phyloP scores from a whole-genome alignment of 352 stramenopile species.

The Phytophthora kernoviae region DNA sequence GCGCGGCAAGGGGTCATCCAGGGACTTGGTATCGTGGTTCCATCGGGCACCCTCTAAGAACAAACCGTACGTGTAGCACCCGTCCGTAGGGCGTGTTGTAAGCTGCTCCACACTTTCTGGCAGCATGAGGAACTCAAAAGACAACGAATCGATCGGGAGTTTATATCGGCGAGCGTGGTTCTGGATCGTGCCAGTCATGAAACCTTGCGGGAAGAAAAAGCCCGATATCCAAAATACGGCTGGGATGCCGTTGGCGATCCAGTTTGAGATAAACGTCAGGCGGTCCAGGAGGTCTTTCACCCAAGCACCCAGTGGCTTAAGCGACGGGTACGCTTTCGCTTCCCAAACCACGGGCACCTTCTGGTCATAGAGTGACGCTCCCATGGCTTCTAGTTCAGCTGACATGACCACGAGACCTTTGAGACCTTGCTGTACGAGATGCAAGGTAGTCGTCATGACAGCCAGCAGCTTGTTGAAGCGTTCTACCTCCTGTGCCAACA shows the following conservation, averaged over 20 bases:
- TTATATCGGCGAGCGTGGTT: slow-evolving; percentile 91
- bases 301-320: slow-evolving; percentile 89
- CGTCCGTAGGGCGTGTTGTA: slow-evolving; percentile 30
- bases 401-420: slow-evolving; percentile 91
- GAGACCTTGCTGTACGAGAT: slow-evolving; percentile 87
- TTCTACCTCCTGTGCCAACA: slow-evolving; percentile 92
- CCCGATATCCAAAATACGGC: slow-evolving; percentile 91
- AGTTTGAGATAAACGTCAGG: slow-evolving; percentile 66
- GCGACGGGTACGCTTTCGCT: slow-evolving; percentile 90
- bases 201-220: slow-evolving; percentile 94
- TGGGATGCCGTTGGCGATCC: slow-evolving; percentile 81
- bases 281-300: slow-evolving; percentile 88
- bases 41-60: slow-evolving; percentile 48
- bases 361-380: slow-evolving; percentile 85
- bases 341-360: slow-evolving; percentile 89
- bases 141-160: slow-evolving; percentile 86
- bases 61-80: slow-evolving; percentile 41
- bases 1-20: slow-evolving; percentile 91
- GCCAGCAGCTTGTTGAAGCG: slow-evolving; percentile 88
- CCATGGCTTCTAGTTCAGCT: slow-evolving; percentile 87
- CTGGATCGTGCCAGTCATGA: slow-evolving; percentile 93
- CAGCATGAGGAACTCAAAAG: slow-evolving; percentile 83
- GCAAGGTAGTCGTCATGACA: slow-evolving; percentile 86
- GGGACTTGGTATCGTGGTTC: slow-evolving; percentile 55
- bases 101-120: slow-evolving; percentile 50